These are phyloP conservation scores for Porcisia hertigi DNA, from an alignment of 208 protist species.

Conservation along the genomic window DNA sequence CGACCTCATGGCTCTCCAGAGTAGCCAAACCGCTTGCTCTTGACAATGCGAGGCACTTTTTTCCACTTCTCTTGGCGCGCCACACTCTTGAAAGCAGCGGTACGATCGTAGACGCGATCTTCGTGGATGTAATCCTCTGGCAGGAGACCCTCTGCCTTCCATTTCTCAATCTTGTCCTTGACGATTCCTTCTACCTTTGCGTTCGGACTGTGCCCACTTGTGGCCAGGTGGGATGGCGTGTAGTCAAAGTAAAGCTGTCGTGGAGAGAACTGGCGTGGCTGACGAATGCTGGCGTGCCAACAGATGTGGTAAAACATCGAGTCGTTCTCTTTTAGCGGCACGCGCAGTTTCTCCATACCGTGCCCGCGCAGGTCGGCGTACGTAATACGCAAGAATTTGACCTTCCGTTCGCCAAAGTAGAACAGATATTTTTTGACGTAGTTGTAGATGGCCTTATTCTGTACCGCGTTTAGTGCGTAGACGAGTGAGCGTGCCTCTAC, in stretches of 20 bases:
- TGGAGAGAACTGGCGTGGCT: slow-evolving; percentile 83
- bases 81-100: slow-evolving; percentile 79
- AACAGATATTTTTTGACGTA: slow-evolving; percentile 88
- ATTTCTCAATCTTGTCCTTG: slow-evolving; percentile 92
- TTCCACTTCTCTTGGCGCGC: slow-evolving; percentile 86
- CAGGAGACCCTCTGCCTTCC: slow-evolving; percentile 87
- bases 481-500: slow-evolving; percentile 78
- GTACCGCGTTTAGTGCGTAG: slow-evolving; percentile 81
- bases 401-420: slow-evolving; percentile 85
- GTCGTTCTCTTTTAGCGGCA: slow-evolving; percentile 85
- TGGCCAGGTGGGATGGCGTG: slow-evolving; percentile 62
- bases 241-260: slow-evolving; percentile 92
- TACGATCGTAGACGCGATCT: slow-evolving; percentile 81
- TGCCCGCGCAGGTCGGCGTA: slow-evolving; percentile 86
- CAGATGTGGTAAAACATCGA: slow-evolving; percentile 90
- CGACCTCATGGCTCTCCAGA: slow-evolving; percentile 57
- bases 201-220: slow-evolving; percentile 58
- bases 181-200: slow-evolving; percentile 91
- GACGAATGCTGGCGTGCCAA: slow-evolving; percentile 83
- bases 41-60: slow-evolving; percentile 70
- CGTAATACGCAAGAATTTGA: slow-evolving; percentile 83
- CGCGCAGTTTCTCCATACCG: slow-evolving; percentile 74
- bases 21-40: slow-evolving; percentile 83
- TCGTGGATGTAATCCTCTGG: slow-evolving; percentile 90
- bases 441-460: slow-evolving; percentile 76